Percentiles rank a stretch among this genome's conserved stretches.
Conservation (phyloP, 441 rosid species). For the Metrosideros polymorpha region DNA sequence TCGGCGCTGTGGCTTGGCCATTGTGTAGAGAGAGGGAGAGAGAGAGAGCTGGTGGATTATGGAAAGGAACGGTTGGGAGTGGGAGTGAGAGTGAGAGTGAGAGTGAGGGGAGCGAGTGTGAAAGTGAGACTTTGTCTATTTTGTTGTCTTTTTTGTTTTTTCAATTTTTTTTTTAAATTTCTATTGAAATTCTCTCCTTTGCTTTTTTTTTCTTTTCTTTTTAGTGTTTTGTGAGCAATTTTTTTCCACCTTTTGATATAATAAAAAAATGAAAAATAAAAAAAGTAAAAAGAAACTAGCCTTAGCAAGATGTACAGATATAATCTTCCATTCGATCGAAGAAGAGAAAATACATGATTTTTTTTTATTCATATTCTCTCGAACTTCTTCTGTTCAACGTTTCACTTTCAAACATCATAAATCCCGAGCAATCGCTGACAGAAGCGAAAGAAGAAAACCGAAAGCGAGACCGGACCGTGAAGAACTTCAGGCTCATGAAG, state of each 20-base stretch:
- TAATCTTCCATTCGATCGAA: neutral
- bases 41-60: neutral
- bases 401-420: conserved; percentile 4
- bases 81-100: neutral
- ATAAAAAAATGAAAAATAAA: neutral
- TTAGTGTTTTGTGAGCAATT: neutral
- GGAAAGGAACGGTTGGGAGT: neutral
- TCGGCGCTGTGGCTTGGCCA: conserved; percentile 9
- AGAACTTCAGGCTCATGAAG: conserved; percentile 13
- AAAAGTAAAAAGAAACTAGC: no score
- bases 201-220: neutral
- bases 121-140: neutral
- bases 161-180: neutral
- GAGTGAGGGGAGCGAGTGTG: neutral
- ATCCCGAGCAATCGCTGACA: conserved; percentile 11
- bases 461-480: no score
- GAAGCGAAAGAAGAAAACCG: conserved; percentile 7
- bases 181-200: neutral
- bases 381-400: conserved; percentile 11
- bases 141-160: neutral
- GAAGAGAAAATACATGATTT: neutral
- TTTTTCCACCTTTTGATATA: neutral
- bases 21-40: neutral
- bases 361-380: conserved; percentile 18
- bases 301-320: no score